These are phyloP conservation scores for Sporothrix dimorphospora DNA, from an alignment of 2,329 filamentous ascomycete species.

Conservation along the genomic window DNA sequence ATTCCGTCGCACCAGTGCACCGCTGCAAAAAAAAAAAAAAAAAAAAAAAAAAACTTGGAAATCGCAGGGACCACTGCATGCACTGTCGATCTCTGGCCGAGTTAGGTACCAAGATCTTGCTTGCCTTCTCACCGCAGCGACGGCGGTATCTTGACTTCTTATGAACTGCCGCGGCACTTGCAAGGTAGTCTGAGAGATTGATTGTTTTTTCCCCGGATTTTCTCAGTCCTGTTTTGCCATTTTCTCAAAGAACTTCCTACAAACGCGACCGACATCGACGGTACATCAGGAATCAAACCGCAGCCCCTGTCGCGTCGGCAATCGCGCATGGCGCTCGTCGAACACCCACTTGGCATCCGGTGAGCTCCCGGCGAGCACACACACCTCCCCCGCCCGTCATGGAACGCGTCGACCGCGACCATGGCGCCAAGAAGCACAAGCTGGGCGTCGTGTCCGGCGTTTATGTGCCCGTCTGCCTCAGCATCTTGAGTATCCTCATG, in stretches of 20 bases:
- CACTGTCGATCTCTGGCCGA: conserved; percentile 28
- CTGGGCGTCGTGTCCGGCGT: conserved; percentile 77
- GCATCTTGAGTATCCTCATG: conserved; percentile 89
- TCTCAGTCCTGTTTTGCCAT: neutral
- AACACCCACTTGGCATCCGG: neutral
- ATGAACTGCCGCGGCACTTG: neutral
- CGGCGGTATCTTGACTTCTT: neutral
- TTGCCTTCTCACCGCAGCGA: neutral
- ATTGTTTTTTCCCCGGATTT: too few species aligned
- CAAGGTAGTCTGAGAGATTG: neutral
- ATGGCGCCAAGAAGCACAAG: conserved; percentile 55
- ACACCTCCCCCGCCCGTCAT: conserved; percentile 34
- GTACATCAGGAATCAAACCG: neutral
- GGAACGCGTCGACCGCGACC: conserved; percentile 38
- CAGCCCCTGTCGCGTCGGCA: neutral
- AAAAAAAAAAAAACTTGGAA: conserved; percentile 30
- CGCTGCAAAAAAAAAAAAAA: conserved; percentile 24
- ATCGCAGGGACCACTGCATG: conserved; percentile 23
- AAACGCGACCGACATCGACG: neutral
- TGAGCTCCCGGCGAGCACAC: conserved; percentile 10
- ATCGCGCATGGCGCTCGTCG: conserved; percentile 15
- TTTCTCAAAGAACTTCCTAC: neutral
- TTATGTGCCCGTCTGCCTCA: conserved; percentile 86
- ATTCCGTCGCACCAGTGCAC: neutral
- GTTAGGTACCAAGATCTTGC: conserved; percentile 19